phyloP scores from a whole-genome alignment of 2,329 filamentous ascomycete species.

The Alternaria consortialis region DNA sequence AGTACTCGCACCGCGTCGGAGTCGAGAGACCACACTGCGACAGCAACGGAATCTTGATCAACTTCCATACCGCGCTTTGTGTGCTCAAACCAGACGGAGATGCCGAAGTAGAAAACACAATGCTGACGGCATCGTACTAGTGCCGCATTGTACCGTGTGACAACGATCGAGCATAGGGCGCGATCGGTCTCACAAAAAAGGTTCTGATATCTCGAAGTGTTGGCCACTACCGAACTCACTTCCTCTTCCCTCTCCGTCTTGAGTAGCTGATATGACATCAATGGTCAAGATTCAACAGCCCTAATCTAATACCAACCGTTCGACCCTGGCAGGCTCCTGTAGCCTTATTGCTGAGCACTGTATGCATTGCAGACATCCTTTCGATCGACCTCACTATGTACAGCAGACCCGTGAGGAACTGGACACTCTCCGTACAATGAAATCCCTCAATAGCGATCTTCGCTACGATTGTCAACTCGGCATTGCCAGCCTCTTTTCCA shows the following conservation, averaged over 20 bases:
- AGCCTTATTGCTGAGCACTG: background rate
- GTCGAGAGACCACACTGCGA: background rate
- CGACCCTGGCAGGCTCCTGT: rapidly evolving
- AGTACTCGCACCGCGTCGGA: background rate
- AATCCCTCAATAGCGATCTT: no score
- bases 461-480: background rate
- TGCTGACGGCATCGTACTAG: background rate
- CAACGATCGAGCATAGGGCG: background rate
- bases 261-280: no score
- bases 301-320: background rate
- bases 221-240: no score
- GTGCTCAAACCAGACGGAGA: background rate
- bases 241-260: no score
- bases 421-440: background rate
- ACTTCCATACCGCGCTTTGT: background rate
- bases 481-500: background rate
- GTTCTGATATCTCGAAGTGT: no score
- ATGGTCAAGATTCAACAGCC: background rate
- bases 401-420: background rate
- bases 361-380: background rate
- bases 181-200: no score
- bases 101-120: rapidly evolving
- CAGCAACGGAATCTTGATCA: background rate
- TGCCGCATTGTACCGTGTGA: background rate
- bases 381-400: background rate